phyloP scores from a whole-genome alignment of 2,329 filamentous ascomycete genomes.

The Phialophora chinensis region DNA sequence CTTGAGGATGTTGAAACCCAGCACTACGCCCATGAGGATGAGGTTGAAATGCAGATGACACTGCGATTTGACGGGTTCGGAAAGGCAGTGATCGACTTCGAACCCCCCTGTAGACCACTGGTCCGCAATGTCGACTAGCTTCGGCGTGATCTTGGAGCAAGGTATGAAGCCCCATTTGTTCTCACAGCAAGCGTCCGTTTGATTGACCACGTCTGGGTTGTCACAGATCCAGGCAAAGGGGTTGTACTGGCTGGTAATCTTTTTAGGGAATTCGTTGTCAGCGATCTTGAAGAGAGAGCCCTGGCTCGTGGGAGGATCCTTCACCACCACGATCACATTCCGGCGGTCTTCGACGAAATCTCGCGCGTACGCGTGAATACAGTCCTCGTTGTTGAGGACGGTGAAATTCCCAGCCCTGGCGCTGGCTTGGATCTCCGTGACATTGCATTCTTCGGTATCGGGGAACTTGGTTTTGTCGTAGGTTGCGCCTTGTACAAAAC shows the following conservation, averaged over 20 bases:
- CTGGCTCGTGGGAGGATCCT: slow-evolving; percentile 27
- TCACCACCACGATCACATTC: slow-evolving; percentile 37
- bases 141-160: slow-evolving; percentile 32
- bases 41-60: slow-evolving; percentile 38
- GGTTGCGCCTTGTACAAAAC: slow-evolving; percentile 31
- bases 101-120: slow-evolving; percentile 31
- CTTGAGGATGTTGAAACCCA: slow-evolving; percentile 38
- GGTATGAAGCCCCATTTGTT: slow-evolving; percentile 31
- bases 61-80: slow-evolving; percentile 32
- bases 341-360: slow-evolving; percentile 36
- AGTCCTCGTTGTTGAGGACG: slow-evolving; percentile 31
- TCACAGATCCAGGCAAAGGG: slow-evolving; percentile 38
- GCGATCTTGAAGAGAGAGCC: slow-evolving; percentile 31
- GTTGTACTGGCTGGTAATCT: slow-evolving; percentile 32
- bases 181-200: slow-evolving; percentile 30
- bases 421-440: slow-evolving; percentile 31
- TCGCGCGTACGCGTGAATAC: slow-evolving; percentile 35
- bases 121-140: slow-evolving; percentile 28
- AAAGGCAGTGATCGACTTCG: slow-evolving; percentile 37
- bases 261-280: slow-evolving; percentile 33
- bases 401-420: slow-evolving; percentile 21
- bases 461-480: slow-evolving; percentile 33
- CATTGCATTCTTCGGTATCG: slow-evolving; percentile 30
- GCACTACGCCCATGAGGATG: slow-evolving; percentile 37
- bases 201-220: slow-evolving; percentile 29